phyloP scores from a whole-genome alignment of 2,329 filamentous ascomycete species.

The Nigrospora oryzae region DNA sequence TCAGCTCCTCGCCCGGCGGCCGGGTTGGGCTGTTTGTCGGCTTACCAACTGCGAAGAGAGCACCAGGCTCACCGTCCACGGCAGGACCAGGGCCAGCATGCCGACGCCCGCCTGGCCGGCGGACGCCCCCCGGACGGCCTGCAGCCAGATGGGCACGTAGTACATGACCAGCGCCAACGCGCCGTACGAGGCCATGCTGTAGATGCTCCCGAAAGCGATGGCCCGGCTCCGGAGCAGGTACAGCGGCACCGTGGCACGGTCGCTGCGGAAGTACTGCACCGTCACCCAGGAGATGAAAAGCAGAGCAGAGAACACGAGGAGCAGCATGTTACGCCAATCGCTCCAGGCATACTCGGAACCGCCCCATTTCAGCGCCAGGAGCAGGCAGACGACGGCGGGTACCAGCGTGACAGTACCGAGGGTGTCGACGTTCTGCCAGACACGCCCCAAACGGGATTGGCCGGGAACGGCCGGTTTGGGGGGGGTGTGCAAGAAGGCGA shows the following conservation, averaged over 20 bases:
- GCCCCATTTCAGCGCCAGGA: conserved; percentile 6
- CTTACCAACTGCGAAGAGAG: too few species aligned
- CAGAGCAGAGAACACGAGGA: conserved; percentile 13
- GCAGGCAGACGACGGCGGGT: neutral
- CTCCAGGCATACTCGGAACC: conserved; percentile 18
- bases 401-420: neutral
- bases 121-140: too few species aligned
- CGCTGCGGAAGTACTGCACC: conserved; percentile 21
- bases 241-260: conserved; percentile 29
- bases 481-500: too few species aligned
- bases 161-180: conserved; percentile 4
- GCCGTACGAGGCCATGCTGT: conserved; percentile 5
- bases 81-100: neutral
- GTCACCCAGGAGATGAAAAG: conserved; percentile 11
- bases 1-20: too few species aligned
- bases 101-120: neutral
- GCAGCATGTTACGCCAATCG: conserved; percentile 14
- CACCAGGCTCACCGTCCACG: too few species aligned
- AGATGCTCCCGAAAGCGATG: conserved; percentile 6
- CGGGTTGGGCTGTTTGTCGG: too few species aligned
- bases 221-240: conserved; percentile 13
- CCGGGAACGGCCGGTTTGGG: too few species aligned
- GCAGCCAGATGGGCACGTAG: too few species aligned
- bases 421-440: neutral
- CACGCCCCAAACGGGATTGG: too few species aligned